phyloP scores from a whole-genome alignment of 257 asterid species.

The Nicotiana sylvestris region DNA sequence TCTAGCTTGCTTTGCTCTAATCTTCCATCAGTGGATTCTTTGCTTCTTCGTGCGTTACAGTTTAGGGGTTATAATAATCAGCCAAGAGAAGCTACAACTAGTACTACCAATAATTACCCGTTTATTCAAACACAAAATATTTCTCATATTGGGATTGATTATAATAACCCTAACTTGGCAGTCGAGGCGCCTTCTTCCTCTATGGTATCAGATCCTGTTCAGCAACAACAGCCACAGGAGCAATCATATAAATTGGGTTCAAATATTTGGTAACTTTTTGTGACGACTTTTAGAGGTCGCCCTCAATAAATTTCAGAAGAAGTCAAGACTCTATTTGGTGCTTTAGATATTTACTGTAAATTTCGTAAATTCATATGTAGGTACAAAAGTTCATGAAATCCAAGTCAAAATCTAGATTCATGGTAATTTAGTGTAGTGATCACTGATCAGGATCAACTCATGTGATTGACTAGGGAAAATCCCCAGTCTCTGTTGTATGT shows the following conservation, averaged over 20 bases:
- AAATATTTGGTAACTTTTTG: conserved; percentile 23
- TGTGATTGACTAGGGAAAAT: background rate
- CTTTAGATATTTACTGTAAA: background rate
- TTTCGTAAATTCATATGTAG: background rate
- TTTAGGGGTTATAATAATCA: conserved; percentile 25
- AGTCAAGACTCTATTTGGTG: background rate
- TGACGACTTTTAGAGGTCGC: background rate
- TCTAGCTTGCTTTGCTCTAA: conserved; percentile 22
- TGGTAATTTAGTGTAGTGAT: background rate
- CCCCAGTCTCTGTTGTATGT: background rate
- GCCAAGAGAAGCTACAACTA: background rate
- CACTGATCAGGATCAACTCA: background rate
- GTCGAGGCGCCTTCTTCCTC: conserved; percentile 26
- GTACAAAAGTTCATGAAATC: background rate
- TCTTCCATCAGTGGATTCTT: conserved; percentile 41
- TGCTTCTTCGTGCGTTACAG: conserved; percentile 54
- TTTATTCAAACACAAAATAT: background rate
- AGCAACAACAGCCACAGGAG: conserved; percentile 14
- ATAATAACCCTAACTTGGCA: background rate
- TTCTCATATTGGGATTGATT: conserved; percentile 28
- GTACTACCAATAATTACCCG: conserved; percentile 13
- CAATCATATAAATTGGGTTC: conserved; percentile 37
- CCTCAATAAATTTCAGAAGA: background rate
- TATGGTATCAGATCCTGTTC: conserved; percentile 25
- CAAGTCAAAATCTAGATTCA: background rate